These are phyloP conservation scores for Phalaenopsis hybrid DNA, from an alignment of 116 monocot species.

Conservation along the genomic window DNA sequence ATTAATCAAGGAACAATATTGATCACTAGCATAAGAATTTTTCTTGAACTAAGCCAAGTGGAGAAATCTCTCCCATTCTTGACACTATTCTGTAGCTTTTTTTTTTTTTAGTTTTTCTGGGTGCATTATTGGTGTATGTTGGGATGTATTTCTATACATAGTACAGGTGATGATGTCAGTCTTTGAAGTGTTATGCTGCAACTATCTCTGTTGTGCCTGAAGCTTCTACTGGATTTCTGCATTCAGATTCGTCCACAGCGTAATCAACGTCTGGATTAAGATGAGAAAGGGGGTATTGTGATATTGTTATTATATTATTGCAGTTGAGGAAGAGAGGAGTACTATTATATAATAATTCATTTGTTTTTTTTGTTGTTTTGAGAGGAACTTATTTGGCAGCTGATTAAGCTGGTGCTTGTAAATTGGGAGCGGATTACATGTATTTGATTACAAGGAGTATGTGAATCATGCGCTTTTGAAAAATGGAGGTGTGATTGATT, in stretches of 20 bases:
- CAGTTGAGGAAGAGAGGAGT: neutral
- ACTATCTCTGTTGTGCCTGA: neutral
- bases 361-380: slow-evolving; percentile 6
- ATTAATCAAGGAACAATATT: neutral
- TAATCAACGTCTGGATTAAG: too few species aligned
- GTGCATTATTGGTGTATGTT: neutral
- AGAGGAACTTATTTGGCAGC: neutral
- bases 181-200: neutral
- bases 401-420: neutral
- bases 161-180: neutral
- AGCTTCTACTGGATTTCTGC: neutral
- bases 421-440: slow-evolving; percentile 2
- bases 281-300: neutral
- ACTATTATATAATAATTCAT: neutral
- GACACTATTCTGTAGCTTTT: neutral
- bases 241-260: neutral
- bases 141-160: neutral
- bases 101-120: neutral
- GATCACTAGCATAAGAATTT: neutral
- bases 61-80: neutral
- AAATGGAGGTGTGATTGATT: neutral
- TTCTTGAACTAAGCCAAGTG: neutral
- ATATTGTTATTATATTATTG: neutral
- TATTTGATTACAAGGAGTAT: neutral
- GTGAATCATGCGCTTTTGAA: neutral